A percentile compares a stretch with the other conserved stretches of the same genome.
These are phyloP conservation scores for Pyrrhoderma noxium DNA, from an alignment of 1,284 basidiomycete genomes.

Conservation along the genomic window DNA sequence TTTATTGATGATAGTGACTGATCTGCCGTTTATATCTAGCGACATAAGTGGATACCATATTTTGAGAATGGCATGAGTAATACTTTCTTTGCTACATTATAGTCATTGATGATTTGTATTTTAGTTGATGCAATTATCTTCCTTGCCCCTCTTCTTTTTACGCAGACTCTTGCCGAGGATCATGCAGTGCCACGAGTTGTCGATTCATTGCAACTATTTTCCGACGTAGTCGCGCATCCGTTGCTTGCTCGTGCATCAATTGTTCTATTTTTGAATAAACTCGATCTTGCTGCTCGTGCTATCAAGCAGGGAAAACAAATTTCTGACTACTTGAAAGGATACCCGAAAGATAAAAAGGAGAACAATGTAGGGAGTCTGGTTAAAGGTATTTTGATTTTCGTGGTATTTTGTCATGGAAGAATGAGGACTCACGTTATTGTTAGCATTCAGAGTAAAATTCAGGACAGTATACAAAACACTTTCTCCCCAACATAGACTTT, in stretches of 20 bases:
- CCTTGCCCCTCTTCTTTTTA: slow-evolving; percentile 75
- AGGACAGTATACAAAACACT: slow-evolving; percentile 55
- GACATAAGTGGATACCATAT: slow-evolving; percentile 77
- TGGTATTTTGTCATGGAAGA: slow-evolving; percentile 4
- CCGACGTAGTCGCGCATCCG: slow-evolving; percentile 58
- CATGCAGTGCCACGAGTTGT: slow-evolving; percentile 63
- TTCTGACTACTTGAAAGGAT: background rate
- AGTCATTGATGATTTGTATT: background rate
- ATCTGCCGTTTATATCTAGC: slow-evolving; percentile 46
- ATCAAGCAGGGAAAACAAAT: slow-evolving; percentile 43
- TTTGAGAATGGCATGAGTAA: slow-evolving; percentile 60
- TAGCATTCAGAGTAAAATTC: slow-evolving; percentile 72
- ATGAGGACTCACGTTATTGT: background rate
- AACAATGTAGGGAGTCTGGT: slow-evolving; percentile 70
- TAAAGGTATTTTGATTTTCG: slow-evolving; percentile 45
- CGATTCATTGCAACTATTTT: slow-evolving; percentile 69
- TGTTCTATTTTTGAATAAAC: slow-evolving; percentile 74
- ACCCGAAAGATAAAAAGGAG: slow-evolving; percentile 33
- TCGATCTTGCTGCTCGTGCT: slow-evolving; percentile 63
- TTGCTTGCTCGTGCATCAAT: slow-evolving; percentile 63
- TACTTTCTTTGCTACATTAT: background rate
- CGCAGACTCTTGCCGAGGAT: slow-evolving; percentile 74
- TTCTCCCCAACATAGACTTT: slow-evolving; percentile 6
- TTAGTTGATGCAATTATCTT: slow-evolving; percentile 74
- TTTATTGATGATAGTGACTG: slow-evolving; percentile 42